phyloP scores from a whole-genome alignment of 179 eudicot species.

The Corrigiola litoralis region DNA sequence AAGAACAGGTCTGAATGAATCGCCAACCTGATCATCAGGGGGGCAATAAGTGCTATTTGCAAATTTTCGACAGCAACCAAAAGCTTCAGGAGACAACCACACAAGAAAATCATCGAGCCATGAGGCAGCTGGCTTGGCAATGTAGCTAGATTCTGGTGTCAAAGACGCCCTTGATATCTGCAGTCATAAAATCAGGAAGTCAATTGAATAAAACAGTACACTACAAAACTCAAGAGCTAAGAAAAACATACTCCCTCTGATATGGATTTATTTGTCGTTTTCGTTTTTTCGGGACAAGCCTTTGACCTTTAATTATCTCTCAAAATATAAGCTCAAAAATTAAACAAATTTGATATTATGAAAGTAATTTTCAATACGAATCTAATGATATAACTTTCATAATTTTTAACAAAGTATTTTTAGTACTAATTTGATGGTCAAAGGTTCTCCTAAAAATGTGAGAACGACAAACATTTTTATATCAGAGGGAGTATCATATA shows the following conservation, averaged over 20 bases:
- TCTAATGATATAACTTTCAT: too few relatives aligned
- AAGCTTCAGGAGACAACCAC: conserved; percentile 98
- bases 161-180: conserved; percentile 94
- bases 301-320: too few relatives aligned
- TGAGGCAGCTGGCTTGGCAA: conserved; percentile 98
- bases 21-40: conserved; percentile 92
- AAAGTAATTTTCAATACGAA: too few relatives aligned
- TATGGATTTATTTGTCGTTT: too few relatives aligned
- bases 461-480: too few relatives aligned
- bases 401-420: too few relatives aligned
- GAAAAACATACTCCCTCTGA: not conserved
- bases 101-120: conserved; percentile 99
- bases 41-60: conserved; percentile 86
- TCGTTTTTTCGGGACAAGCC: too few relatives aligned
- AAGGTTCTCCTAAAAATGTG: too few relatives aligned
- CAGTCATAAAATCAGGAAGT: conserved; percentile 9
- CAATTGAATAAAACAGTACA: not conserved
- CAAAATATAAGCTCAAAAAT: too few relatives aligned
- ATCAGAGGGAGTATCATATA: too few relatives aligned
- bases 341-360: too few relatives aligned
- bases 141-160: conserved; percentile 77
- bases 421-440: too few relatives aligned
- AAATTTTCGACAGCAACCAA: conserved; percentile 97
- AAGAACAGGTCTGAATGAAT: conserved; percentile 8
- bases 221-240: not conserved